phyloP scores from a whole-genome alignment of 441 rosid species.

The Melastoma candidum region DNA sequence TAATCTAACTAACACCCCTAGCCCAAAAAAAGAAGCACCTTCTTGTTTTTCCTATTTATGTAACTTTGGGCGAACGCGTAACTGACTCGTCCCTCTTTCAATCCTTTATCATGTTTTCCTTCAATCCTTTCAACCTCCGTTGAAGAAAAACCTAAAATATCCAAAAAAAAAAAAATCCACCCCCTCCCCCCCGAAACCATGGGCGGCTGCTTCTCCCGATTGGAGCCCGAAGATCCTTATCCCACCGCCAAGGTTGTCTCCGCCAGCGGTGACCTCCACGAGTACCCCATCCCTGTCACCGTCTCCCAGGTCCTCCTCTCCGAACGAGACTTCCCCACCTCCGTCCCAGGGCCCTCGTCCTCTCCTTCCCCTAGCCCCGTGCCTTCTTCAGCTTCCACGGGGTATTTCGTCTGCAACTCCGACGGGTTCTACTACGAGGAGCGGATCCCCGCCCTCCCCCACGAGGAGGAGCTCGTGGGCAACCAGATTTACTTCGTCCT shows the following conservation, averaged over 20 bases:
- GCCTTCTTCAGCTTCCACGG: constrained; percentile 15
- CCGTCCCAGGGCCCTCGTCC: too few relatives aligned
- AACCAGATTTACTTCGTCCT: constrained; percentile 57
- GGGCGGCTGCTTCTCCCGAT: constrained; percentile 8
- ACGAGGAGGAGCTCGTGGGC: constrained; percentile 29
- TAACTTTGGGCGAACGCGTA: too few relatives aligned
- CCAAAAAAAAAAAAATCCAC: too few relatives aligned
- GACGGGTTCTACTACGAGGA: constrained; percentile 54
- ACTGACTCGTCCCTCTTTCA: too few relatives aligned
- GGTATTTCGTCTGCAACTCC: constrained; percentile 42
- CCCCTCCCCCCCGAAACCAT: background rate
- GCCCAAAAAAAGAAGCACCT: too few relatives aligned
- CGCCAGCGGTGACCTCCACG: constrained; percentile 40
- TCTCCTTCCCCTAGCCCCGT: constrained; percentile 3
- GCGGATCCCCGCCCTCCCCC: constrained; percentile 35
- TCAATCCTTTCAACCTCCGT: too few relatives aligned
- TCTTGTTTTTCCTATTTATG: too few relatives aligned
- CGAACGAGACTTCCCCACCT: constrained; percentile 15
- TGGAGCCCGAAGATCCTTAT: constrained; percentile 2
- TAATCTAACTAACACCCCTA: too few relatives aligned
- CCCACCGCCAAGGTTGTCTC: constrained; percentile 49
- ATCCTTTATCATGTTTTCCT: too few relatives aligned
- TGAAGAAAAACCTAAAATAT: too few relatives aligned
- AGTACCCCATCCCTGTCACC: constrained; percentile 37
- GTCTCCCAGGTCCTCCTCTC: constrained; percentile 41